Percentiles rank a stretch among this genome's conserved stretches.
phyloP scores from a whole-genome alignment of 495 filamentous ascomycete species.

The Tuber borchii region DNA sequence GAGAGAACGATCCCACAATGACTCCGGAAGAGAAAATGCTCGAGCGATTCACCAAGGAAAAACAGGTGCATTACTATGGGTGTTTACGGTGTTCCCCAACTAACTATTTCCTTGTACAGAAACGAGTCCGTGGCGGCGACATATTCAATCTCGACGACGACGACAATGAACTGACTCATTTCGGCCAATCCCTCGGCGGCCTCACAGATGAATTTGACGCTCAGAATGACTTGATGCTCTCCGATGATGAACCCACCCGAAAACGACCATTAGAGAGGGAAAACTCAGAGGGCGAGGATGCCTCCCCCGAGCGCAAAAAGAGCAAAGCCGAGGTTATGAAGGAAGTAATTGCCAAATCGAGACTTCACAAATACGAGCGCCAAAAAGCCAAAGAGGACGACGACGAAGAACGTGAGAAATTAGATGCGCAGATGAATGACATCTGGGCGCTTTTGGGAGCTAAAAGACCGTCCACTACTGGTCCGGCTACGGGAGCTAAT shows the following conservation, averaged over 20 bases:
- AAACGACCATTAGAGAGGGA: conserved; percentile 55
- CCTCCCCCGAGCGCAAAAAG: conserved; percentile 70
- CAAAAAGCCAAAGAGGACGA: conserved; percentile 92
- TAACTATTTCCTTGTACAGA: not conserved
- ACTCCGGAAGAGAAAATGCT: conserved; percentile 88
- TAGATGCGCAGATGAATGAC: conserved; percentile 70
- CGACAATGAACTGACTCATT: conserved; percentile 70
- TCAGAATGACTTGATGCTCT: conserved; percentile 52
- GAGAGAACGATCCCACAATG: conserved; percentile 91
- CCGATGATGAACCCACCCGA: conserved; percentile 53
- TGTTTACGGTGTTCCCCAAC: conserved; percentile 44
- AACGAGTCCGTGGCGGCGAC: conserved; percentile 31
- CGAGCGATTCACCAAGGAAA: conserved; percentile 81
- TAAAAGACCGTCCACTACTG: conserved; percentile 43
- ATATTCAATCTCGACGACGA: conserved; percentile 86
- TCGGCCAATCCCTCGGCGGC: conserved; percentile 61
- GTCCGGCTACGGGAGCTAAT: conserved; percentile 41
- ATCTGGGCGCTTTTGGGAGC: conserved; percentile 63
- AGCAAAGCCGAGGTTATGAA: conserved; percentile 93
- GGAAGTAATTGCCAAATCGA: conserved; percentile 95
- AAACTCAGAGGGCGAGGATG: conserved; percentile 47
- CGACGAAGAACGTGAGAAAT: conserved; percentile 75
- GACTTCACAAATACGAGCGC: conserved; percentile 84
- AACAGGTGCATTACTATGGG: conserved; percentile 62
- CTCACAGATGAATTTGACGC: conserved; percentile 65